Percentiles rank a stretch among this genome's conserved stretches.
These are phyloP conservation scores for Malassezia psittaci DNA, from an alignment of 1,284 basidiomycete genomes.

Conservation along the genomic window DNA sequence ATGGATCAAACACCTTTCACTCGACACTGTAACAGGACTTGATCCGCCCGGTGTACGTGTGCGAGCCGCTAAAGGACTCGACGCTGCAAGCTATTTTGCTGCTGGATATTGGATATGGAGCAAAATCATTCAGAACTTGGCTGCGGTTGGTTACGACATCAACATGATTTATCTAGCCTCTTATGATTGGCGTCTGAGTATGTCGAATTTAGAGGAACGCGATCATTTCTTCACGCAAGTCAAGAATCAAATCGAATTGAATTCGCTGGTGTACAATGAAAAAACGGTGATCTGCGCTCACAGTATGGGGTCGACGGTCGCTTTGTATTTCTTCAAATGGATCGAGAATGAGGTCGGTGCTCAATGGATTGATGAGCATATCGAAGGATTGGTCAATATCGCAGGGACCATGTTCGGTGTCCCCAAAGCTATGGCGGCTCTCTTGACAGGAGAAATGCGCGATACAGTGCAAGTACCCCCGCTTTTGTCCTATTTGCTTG, in stretches of 20 bases:
- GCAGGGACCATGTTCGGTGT: slow-evolving; percentile 72
- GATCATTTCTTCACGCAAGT: slow-evolving; percentile 86
- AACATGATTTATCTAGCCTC: slow-evolving; percentile 42
- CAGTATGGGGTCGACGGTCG: slow-evolving; percentile 49
- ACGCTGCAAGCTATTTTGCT: slow-evolving; percentile 77
- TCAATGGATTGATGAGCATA: slow-evolving; percentile 75
- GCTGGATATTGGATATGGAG: slow-evolving; percentile 83
- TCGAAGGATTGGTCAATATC: slow-evolving; percentile 54
- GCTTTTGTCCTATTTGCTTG: slow-evolving; percentile 63
- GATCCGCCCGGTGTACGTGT: slow-evolving; percentile 83
- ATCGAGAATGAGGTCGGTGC: slow-evolving; percentile 76
- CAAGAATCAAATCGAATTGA: slow-evolving; percentile 72
- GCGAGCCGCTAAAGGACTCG: slow-evolving; percentile 68
- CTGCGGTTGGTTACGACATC: slow-evolving; percentile 49
- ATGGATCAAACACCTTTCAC: slow-evolving; percentile 81
- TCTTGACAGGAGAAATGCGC: slow-evolving; percentile 80
- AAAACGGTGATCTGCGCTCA: slow-evolving; percentile 82
- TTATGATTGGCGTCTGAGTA: slow-evolving; percentile 61
- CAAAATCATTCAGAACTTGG: slow-evolving; percentile 77
- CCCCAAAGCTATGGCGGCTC: slow-evolving; percentile 87
- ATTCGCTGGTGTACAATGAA: slow-evolving; percentile 62
- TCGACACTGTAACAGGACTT: slow-evolving; percentile 78
- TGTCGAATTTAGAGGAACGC: slow-evolving; percentile 74
- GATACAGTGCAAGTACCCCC: slow-evolving; percentile 85
- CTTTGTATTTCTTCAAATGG: slow-evolving; percentile 61